Evolutionary conservation across 1,284 basidiomycete genomes (phyloP), one percentile per base, ranked within the genome.

Genomic region (Anthracocystis walkeri): DNA sequence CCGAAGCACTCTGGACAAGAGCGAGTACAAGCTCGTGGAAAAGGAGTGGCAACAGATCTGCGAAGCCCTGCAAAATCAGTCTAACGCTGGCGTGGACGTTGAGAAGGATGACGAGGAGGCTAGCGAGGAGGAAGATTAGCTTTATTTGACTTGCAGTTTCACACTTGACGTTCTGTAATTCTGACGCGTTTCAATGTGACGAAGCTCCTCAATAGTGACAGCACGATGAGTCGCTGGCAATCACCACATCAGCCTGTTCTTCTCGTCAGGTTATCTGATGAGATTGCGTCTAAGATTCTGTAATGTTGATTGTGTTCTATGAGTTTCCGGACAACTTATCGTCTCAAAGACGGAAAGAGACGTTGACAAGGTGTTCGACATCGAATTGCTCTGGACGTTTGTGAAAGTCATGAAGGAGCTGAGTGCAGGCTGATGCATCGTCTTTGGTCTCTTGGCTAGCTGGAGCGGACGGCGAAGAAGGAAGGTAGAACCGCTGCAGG

Each of bases 401-500:
- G 56, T 84, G 75, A 58, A 84, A 84, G 51, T 62, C 57, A 18
- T 70, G 58, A 38, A 84, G 60, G 25, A 84, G 75, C 50, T 77
- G 59, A 8, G 62, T 53, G 25, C 82, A 67, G 14, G 69, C 61
- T n/a, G 49, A 57, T 38, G 68, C 49, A 7, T 68, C 75, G 5
- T 57, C 70, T 4, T 57, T 44, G 20, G 51, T 57, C 12, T 72
- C 61, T 20, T 16, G 14, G 6, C 46, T 38, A 16, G 51, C 41
- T 6, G 58, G 20, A 0, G 33, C 21, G 3, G 58, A 40, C 2
- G 53, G 31, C 3, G 53, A 48, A 7, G 62, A 65, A 3, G 78
- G 63, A 23, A 82, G 70, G 61, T 84, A 85, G 72, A 84, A 85
- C 16, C 83, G 66, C 59, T 85, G 83, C 23, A 83, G 54, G 7